Base-by-base conservation (phyloP, 1,284 basidiomycete genomes). In the Trichosporon coremiiforme region DNA sequence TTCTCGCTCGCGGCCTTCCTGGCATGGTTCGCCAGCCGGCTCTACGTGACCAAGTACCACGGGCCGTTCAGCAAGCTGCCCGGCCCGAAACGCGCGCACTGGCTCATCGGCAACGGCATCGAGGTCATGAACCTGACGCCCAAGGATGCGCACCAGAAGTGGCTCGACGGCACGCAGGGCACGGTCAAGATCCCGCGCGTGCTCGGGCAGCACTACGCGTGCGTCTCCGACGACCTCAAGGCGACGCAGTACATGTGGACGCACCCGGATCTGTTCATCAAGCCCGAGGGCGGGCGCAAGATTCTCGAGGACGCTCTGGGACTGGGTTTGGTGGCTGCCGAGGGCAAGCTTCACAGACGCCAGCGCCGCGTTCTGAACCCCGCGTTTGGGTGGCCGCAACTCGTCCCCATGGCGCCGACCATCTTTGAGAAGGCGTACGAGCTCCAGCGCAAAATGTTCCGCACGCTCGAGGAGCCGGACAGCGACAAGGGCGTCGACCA, bases 371-470 rank as follows among this genome's bases (percentile, higher is more conserved):
- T 87, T 41, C 75, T 87, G 74, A 84, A 85, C 71, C 76, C 78
- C 8, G 75, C 71, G 17, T 88, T 80, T 73, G 85, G 75, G 78
- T 60, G 87, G 73, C 73, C 85, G 68, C 71, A 70, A 4, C 69
- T 78, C 29, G 70, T 68, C 33, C 70, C 73, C 1, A 75, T 77
- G 71, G 53, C 74, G 4, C 89, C 89, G 1, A 85, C 89, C 41
- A 90, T 92, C 77, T 87, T 86, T 81, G 84, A 87, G 53, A 89
- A 89, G 75, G 87, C 90, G 1, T 79, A 81, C 47, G 84, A 88
- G 80, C 87, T 89, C 60, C 62, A 62, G 33, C 68, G 67, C 57
- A 66, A 57, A 38, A 41, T 89, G 65, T 89, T 91, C 66, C 89
- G 89, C 9, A 84, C 88, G 53, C 88, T 90, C 50, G 88, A 88